Evolutionary conservation across 2,329 filamentous ascomycete species (phyloP).

Genomic region (Monilinia aucupariae): DNA sequence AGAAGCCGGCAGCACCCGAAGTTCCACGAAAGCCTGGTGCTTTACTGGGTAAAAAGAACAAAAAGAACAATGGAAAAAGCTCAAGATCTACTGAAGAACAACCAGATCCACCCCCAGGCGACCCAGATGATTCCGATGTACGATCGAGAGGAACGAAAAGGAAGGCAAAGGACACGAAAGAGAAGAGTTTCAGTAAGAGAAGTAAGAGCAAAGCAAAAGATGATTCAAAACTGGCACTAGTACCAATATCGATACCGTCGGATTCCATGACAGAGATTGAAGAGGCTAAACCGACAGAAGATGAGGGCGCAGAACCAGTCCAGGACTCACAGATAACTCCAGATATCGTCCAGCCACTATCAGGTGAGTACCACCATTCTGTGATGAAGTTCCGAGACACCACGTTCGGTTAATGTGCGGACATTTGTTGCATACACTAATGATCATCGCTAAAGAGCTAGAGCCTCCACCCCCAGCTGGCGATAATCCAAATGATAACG

Average conservation of each 20-base stretch:
- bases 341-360: background rate
- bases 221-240: slow-evolving; percentile 1
- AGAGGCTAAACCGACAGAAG: background rate
- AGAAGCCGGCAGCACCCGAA: background rate
- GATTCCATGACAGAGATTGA: background rate
- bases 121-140: background rate
- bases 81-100: slow-evolving; percentile 19
- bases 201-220: slow-evolving; percentile 15
- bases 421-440: background rate
- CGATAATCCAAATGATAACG: background rate
- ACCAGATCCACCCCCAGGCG: background rate
- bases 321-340: background rate
- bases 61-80: slow-evolving; percentile 17
- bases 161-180: slow-evolving; percentile 17
- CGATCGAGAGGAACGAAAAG: slow-evolving; percentile 11
- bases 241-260: background rate
- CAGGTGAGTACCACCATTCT: background rate
- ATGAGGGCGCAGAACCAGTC: background rate
- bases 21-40: background rate
- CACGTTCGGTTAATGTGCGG: background rate
- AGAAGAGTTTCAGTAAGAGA: slow-evolving; percentile 19
- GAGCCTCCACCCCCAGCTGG: background rate
- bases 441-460: background rate
- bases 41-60: background rate
- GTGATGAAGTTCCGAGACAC: background rate